phyloP scores from a whole-genome alignment of 192 early-diverging fungal genomes.

The Podila minutissima region DNA sequence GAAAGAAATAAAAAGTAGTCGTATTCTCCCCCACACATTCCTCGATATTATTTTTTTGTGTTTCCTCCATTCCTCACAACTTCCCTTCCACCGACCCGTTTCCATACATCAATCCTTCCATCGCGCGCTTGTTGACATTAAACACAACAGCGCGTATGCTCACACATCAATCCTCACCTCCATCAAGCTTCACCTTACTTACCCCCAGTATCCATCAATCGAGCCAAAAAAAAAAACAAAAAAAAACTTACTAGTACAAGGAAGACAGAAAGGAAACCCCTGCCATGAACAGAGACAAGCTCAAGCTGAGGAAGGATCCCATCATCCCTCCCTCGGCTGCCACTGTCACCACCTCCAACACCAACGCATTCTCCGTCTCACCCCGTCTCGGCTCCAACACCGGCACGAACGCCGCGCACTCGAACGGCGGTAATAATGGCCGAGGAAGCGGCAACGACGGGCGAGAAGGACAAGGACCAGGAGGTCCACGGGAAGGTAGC shows the following conservation, averaged over 20 bases:
- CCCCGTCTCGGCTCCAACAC: slow-evolving; percentile 19
- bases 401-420: neutral
- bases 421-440: neutral
- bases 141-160: no score
- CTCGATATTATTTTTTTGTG: no score
- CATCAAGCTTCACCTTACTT: no score
- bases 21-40: no score
- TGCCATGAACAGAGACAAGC: slow-evolving; percentile 51
- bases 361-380: slow-evolving; percentile 37
- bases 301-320: slow-evolving; percentile 47
- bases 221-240: no score
- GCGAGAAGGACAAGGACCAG: neutral
- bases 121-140: neutral
- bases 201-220: no score
- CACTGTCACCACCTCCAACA: slow-evolving; percentile 35
- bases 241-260: no score
- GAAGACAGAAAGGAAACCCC: neutral
- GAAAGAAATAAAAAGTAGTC: slow-evolving; percentile 1
- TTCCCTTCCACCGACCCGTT: neutral
- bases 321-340: slow-evolving; percentile 40
- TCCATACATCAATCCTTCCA: neutral
- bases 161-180: no score
- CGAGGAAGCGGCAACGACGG: neutral
- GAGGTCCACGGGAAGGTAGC: neutral
- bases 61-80: neutral